Evolutionary conservation across 768 basidiomycete species (phyloP), one percentile per base, ranked within the genome.

Genomic region (Neoboletus subvelutipes): DNA sequence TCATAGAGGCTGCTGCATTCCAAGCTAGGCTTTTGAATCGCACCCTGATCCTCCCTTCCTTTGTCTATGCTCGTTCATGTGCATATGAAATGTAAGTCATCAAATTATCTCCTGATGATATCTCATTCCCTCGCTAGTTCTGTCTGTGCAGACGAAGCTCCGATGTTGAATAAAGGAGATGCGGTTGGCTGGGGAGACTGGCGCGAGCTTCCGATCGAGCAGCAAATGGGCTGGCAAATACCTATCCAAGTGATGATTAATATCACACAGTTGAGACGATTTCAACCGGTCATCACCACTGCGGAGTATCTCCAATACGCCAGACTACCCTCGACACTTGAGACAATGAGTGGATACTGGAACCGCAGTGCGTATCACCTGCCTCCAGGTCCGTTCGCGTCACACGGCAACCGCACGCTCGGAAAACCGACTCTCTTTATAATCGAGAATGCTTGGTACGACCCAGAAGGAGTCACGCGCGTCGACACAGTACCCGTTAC

Each of bases 21-120:
- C 77, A 79, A 57, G 76, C 77, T 18, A 60, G 64, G 28, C 58
- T 77, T 11, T 59, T 78, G 43, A 75, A 77, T 55, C 70, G 78
- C 46, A 76, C 74, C 6, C 65, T 79, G 49, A 72, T 79, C 15
- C 56, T 78, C 3, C 78, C 76, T 17, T 73, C 75, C 12, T 75
- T 73, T 57, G 71, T 79, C 50, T 78, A 78, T 48, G 76, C 77
- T n/a, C 70, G 78, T 28, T 68, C 72, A 1, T 79, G 78, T 58
- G 75, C 73, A 58, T 78, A 72, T 53, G 67, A 70, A 45, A 70
- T 71, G 74, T 74, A 56, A 34, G 75, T 62, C 11, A 22, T 45
- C 26, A 8, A 24, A 20, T 40, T 15, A 18, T 36, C 18, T 52
- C 34, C 31, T 1, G 6, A 40, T 33, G n/a, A 22, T 20, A 5